Evolutionary conservation across 441 rosid genomes (phyloP), one percentile per base, ranked within the genome.

Genomic region (Daphne laureola): DNA sequence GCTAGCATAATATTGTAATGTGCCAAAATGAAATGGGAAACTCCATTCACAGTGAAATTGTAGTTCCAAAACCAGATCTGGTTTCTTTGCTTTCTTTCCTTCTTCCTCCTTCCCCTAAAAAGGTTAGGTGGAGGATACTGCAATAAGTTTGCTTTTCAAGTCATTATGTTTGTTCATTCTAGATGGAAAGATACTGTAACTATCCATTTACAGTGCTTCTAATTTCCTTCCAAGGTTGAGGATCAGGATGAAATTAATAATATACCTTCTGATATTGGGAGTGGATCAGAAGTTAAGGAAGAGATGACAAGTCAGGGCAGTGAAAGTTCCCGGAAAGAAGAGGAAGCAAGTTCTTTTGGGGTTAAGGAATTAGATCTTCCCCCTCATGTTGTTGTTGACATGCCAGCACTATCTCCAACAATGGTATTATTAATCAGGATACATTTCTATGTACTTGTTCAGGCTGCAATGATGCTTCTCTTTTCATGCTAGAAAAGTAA

Each of bases 391-490:
- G 77, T 93, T 71, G 67, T 93, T 67, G 95, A 62, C 69, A 89
- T 93, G 98, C 98, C 97, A 55, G 97, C 98, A 63, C 81, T 93
- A 62, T 93, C 98, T 59, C 98, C 98, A 47, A 93, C 98, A 63
- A 93, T 93, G 98, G 98, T 89, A 71, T 60, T 70, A 23, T 57
- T 57, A 49, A 48, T 51, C 41, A 57, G 57, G 49, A 41, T 17
- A 26, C 61, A 58, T 53, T 59, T 63, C 42, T 67, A 59, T 48
- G 38, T 43, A 46, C 46, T 53, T 57, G 13, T 47, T 55, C 46
- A 61, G 56, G 51, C 41, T 48, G 50, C 54, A 55, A 51, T 42
- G 55, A 46, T 52, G 64, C 41, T 53, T 65, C 53, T 54, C n/a
- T 31, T 46, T 53, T 51, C 43, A 53, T 54, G 56, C 25, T 61